Conservation (phyloP, 768 basidiomycete genomes). For the Lactifluus rugatus region DNA sequence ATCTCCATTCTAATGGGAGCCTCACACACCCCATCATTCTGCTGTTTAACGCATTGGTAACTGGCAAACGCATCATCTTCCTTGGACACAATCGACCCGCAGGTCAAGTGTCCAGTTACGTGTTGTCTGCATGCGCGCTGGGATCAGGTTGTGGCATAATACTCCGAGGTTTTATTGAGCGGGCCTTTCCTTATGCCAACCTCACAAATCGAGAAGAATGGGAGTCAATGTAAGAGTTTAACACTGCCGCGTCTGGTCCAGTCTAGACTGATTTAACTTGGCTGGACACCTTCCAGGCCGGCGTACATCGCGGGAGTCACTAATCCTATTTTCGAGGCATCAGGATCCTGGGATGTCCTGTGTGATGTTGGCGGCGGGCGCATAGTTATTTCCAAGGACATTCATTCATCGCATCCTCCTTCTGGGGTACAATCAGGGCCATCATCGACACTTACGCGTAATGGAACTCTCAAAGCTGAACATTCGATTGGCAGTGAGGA, state of each 20-base stretch:
- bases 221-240: slow-evolving; percentile 64
- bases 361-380: slow-evolving; percentile 84
- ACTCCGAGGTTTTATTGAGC: slow-evolving; percentile 78
- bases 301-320: slow-evolving; percentile 97
- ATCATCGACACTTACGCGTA: slow-evolving; percentile 42
- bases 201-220: slow-evolving; percentile 82
- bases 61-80: slow-evolving; percentile 94
- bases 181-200: slow-evolving; percentile 93
- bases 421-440: slow-evolving; percentile 23
- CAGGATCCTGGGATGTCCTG: slow-evolving; percentile 84
- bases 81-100: slow-evolving; percentile 85
- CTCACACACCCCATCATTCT: slow-evolving; percentile 91
- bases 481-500: slow-evolving; percentile 55
- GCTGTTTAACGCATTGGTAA: slow-evolving; percentile 91
- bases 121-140: slow-evolving; percentile 88
- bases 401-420: slow-evolving; percentile 41
- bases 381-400: slow-evolving; percentile 82
- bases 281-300: slow-evolving; percentile 38
- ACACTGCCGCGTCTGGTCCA: neutral
- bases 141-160: slow-evolving; percentile 83
- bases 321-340: slow-evolving; percentile 90
- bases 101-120: slow-evolving; percentile 82
- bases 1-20: slow-evolving; percentile 86
- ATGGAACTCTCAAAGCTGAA: slow-evolving; percentile 58
- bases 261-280: neutral